phyloP scores from a whole-genome alignment of 768 basidiomycete genomes.

The Plicaturopsis crispa region DNA sequence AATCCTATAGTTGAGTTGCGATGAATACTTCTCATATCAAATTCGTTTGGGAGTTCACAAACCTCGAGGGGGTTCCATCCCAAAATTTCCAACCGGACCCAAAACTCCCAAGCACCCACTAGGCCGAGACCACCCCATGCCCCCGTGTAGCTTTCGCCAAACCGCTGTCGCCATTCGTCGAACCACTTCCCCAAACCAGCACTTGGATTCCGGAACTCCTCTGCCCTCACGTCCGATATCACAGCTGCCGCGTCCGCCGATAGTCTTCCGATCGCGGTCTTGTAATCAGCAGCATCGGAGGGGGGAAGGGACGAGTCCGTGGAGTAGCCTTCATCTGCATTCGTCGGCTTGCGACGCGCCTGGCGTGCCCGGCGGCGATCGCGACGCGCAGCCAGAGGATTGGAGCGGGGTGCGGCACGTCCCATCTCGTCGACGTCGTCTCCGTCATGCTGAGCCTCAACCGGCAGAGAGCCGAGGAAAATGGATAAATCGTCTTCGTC shows the following conservation, averaged over 20 bases:
- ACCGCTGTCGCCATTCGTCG: conserved; percentile 67
- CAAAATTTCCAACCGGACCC: conserved; percentile 79
- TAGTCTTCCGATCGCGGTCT: conserved; percentile 50
- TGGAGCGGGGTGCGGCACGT: conserved; percentile 37
- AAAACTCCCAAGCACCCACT: conserved; percentile 91
- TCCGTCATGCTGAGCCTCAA: conserved; percentile 16
- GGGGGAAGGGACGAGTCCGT: conserved; percentile 72
- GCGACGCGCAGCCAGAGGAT: conserved; percentile 35
- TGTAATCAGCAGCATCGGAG: conserved; percentile 65
- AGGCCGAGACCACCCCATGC: conserved; percentile 89
- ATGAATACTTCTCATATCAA: too few species aligned
- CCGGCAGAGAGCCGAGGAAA: conserved; percentile 51
- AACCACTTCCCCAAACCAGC: conserved; percentile 63
- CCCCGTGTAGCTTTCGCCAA: conserved; percentile 73
- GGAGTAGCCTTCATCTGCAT: conserved; percentile 75
- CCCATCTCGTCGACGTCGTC: conserved; percentile 60
- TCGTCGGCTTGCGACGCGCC: conserved; percentile 34
- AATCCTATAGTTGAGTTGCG: conserved; percentile 29
- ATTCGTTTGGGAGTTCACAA: too few species aligned
- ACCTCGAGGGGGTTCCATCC: conserved; percentile 88
- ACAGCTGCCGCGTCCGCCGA: conserved; percentile 43
- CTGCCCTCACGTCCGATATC: conserved; percentile 74
- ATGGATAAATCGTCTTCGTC: conserved; percentile 73
- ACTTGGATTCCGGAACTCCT: conserved; percentile 77
- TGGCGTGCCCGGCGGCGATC: conserved; percentile 54